Evolutionary conservation across 2,329 filamentous ascomycete species (phyloP).

Genomic region (Fusarium redolens): DNA sequence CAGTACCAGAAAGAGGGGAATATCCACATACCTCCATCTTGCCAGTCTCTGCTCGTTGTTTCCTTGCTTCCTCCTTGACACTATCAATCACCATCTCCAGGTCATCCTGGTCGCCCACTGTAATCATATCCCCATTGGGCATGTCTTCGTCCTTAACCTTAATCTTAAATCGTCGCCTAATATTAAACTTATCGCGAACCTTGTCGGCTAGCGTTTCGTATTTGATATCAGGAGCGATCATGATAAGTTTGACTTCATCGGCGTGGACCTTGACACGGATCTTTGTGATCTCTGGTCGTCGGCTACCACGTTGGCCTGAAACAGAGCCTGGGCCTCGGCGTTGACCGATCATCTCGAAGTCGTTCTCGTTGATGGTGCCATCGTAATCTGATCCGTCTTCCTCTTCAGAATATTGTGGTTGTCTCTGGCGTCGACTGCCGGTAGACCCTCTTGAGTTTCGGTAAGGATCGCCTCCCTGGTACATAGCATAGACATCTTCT

Average conservation of each 20-base stretch:
- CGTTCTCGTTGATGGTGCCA: slow-evolving; percentile 76
- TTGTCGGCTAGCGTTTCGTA: slow-evolving; percentile 82
- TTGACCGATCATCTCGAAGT: slow-evolving; percentile 81
- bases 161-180: slow-evolving; percentile 84
- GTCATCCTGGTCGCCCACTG: slow-evolving; percentile 96
- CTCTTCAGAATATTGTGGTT: slow-evolving; percentile 79
- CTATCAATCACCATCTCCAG: slow-evolving; percentile 85
- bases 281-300: slow-evolving; percentile 76
- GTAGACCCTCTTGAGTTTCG: slow-evolving; percentile 47
- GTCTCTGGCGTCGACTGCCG: slow-evolving; percentile 54
- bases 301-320: slow-evolving; percentile 65
- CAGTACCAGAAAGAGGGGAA: background rate
- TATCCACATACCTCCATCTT: slow-evolving; percentile 87
- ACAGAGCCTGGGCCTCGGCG: slow-evolving; percentile 59
- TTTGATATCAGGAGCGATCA: slow-evolving; percentile 78
- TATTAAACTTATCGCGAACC: slow-evolving; percentile 87
- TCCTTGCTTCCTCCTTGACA: slow-evolving; percentile 75
- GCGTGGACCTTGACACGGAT: slow-evolving; percentile 93
- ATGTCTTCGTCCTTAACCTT: slow-evolving; percentile 86
- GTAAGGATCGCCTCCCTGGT: slow-evolving; percentile 56
- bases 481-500: slow-evolving; percentile 77
- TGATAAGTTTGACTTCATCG: slow-evolving; percentile 92
- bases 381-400: slow-evolving; percentile 79
- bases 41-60: slow-evolving; percentile 82
- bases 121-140: slow-evolving; percentile 89